phyloP scores from a whole-genome alignment of 1,284 basidiomycete species.

The Pascua sp. region DNA sequence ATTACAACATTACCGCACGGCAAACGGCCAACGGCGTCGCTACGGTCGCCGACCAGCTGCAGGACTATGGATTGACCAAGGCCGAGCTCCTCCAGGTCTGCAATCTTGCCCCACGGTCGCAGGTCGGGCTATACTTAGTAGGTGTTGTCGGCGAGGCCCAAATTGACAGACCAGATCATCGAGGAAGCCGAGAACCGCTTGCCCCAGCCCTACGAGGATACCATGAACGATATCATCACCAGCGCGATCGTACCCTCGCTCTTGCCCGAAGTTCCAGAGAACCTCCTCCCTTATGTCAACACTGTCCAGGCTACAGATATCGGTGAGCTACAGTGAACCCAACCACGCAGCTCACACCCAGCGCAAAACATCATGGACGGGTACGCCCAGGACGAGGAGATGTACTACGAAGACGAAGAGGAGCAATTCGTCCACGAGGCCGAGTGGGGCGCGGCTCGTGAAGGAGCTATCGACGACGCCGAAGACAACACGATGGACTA shows the following conservation, averaged over 20 bases:
- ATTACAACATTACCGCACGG: slow-evolving; percentile 55
- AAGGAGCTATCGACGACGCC: slow-evolving; percentile 42
- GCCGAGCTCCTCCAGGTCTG: slow-evolving; percentile 86
- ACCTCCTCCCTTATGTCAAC: slow-evolving; percentile 27
- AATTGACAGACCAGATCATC: slow-evolving; percentile 61
- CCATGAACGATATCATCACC: slow-evolving; percentile 66
- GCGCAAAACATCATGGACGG: slow-evolving; percentile 26
- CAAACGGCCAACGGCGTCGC: slow-evolving; percentile 67
- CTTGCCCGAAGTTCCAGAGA: slow-evolving; percentile 18
- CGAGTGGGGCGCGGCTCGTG: slow-evolving; percentile 40
- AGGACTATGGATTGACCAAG: slow-evolving; percentile 72
- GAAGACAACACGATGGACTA: slow-evolving; percentile 21
- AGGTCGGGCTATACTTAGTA: slow-evolving; percentile 82
- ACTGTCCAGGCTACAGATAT: slow-evolving; percentile 14
- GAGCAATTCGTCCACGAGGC: slow-evolving; percentile 46
- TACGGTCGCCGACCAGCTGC: slow-evolving; percentile 64
- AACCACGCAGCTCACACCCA: slow-evolving; percentile 1
- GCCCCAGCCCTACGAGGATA: slow-evolving; percentile 51
- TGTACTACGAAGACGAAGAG: slow-evolving; percentile 32
- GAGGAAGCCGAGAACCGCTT: slow-evolving; percentile 84
- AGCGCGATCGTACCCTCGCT: slow-evolving; percentile 52
- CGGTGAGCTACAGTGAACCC: slow-evolving; percentile 1
- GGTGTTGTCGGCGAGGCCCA: not conserved
- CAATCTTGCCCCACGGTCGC: slow-evolving; percentile 75
- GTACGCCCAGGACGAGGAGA: slow-evolving; percentile 32